Conservation (phyloP, 805 yeast species). For the Suhomyces vadensis region DNA sequence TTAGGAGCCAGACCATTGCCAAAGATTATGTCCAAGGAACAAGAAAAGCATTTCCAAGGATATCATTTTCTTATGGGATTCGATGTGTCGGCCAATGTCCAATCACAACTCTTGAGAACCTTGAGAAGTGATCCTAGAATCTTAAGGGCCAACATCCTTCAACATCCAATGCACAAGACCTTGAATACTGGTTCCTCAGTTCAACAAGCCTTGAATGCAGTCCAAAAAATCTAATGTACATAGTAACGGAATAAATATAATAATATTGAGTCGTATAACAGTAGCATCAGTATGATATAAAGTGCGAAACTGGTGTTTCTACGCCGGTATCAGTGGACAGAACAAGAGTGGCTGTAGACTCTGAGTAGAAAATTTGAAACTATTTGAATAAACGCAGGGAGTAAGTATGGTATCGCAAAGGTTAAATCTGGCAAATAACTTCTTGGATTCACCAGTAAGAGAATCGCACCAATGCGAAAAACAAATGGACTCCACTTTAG, state of each 20-base stretch:
- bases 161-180: conserved; percentile 53
- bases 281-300: too few relatives aligned
- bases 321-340: too few relatives aligned
- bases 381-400: too few relatives aligned
- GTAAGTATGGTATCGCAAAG: too few relatives aligned
- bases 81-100: conserved; percentile 84
- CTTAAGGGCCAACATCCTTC: conserved; percentile 72
- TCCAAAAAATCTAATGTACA: conserved; percentile 13
- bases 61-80: conserved; percentile 83
- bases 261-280: too few relatives aligned
- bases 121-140: conserved; percentile 88
- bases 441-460: too few relatives aligned
- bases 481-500: too few relatives aligned
- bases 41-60: conserved; percentile 88
- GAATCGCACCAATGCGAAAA: too few relatives aligned
- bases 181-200: conserved; percentile 58
- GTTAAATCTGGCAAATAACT: too few relatives aligned
- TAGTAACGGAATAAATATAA: conserved; percentile 8
- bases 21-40: conserved; percentile 77
- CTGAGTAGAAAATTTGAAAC: too few relatives aligned
- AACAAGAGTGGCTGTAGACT: too few relatives aligned
- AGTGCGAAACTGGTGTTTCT: too few relatives aligned
- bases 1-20: conserved; percentile 81
- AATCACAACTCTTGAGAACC: conserved; percentile 78
- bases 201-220: conserved; percentile 17